These are phyloP conservation scores for Aureobasidium sp. DNA, from an alignment of 2,329 filamentous ascomycete genomes.

Conservation along the genomic window DNA sequence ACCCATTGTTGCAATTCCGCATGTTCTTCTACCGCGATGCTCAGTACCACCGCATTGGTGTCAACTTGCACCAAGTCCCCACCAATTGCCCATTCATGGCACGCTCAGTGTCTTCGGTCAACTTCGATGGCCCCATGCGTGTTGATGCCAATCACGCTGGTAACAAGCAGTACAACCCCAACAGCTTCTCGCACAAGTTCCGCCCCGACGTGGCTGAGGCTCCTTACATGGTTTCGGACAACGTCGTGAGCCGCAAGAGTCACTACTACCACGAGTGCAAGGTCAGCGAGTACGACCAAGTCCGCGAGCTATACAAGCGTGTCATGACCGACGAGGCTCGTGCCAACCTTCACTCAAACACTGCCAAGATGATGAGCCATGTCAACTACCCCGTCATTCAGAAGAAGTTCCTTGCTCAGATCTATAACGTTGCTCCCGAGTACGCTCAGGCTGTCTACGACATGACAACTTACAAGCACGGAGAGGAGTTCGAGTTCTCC, in stretches of 20 bases:
- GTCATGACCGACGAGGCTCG: conserved; percentile 54
- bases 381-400: conserved; percentile 34
- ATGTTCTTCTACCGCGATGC: conserved; percentile 43
- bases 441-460: conserved; percentile 56
- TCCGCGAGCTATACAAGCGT: conserved; percentile 52
- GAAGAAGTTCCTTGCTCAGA: conserved; percentile 59
- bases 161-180: conserved; percentile 59
- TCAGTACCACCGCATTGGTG: conserved; percentile 58
- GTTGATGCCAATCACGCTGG: conserved; percentile 53
- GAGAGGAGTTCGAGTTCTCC: conserved; percentile 46
- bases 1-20: conserved; percentile 54
- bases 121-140: conserved; percentile 57
- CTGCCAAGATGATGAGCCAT: conserved; percentile 38
- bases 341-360: conserved; percentile 56
- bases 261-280: conserved; percentile 63
- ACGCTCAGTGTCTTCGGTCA: conserved; percentile 49
- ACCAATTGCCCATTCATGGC: conserved; percentile 57
- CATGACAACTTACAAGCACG: conserved; percentile 41
- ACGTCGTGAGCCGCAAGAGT: conserved; percentile 56
- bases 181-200: conserved; percentile 59
- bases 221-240: conserved; percentile 56
- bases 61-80: conserved; percentile 59
- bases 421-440: conserved; percentile 54
- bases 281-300: conserved; percentile 58
- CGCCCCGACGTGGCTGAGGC: conserved; percentile 57